Base-by-base conservation (phyloP, 2,329 filamentous ascomycete genomes). In the Colletotrichum spinosum region DNA sequence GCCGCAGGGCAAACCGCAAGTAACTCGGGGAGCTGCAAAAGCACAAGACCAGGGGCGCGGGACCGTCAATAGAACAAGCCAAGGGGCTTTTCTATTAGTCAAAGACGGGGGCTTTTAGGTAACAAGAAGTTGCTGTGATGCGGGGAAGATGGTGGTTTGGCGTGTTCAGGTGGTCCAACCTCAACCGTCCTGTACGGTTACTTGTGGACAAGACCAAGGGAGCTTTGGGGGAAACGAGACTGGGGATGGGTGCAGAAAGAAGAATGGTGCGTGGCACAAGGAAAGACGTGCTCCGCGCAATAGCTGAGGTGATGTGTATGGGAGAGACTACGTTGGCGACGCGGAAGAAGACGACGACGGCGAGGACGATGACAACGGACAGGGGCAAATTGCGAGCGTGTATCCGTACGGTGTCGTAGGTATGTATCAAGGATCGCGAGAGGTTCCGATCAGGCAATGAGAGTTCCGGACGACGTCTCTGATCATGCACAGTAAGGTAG, bases 21-120 rank as follows among this genome's bases (percentile, higher is more conserved):
- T 51, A 60, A 45, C 52, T 44, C 51, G 42, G 48, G 38, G 6
- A 38, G 55, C 38, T 53, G 46, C 51, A 33, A 55, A 53, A 69
- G 73, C 44, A 44, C 37, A 57, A 68, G 48, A 48, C 62, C 62
- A 41, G 58, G 63, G 60, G 64, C 25, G 38, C 60, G 60, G 42
- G 37, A 51, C 54, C 34, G 54, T 55, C 60, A 37, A 60, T 37
- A 55, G 55, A 51, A 55, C 54, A 65, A 67, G 64, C 60, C 64
- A 60, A 67, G 49, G 52, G 42, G 44, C 64, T 67, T 81, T 81
- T 79, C 74, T 80, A 78, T 83, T 83, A 83, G 81, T 83, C 80
- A 83, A 79, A 70, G 67, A 67, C 70, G 67, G 72, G 70, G 69
- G 66, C 68, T 78, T 74, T 83, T 83, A 83, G 79, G 81, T 83